Base-by-base conservation (phyloP, 176 grass and related monocot species). In the Saccharum officinarum region DNA sequence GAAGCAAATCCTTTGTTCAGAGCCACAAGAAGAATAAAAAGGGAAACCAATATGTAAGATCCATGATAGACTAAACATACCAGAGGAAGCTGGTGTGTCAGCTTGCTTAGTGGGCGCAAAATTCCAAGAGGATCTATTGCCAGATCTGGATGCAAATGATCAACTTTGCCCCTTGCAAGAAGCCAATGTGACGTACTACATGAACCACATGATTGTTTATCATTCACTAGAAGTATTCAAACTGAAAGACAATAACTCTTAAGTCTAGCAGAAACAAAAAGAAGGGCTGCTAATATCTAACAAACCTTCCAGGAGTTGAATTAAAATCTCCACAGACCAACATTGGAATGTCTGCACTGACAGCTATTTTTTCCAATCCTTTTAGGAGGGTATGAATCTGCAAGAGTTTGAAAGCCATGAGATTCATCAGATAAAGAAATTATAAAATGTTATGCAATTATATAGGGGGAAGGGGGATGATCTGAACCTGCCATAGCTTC, bases 271-370 rank as follows among this genome's bases (percentile, higher is more conserved):
- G 30, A 83, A 39, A 74, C 12, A 75, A 65, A 76, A 46, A 81
- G 2, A 71, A 63, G 25, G 57, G 9, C 10, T 61, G 62, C 67
- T 46, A 23, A 50, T 47, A 86, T 70, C 37, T 59, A 77, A 82
- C 77, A 71, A 79, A 84, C 94, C 94, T 97, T 94, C 92, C 94
- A 75, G 94, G 94, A 25, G 78, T 80, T 25, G 94, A 90, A 83
- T 94, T 94, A 57, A 97, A 94, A 97, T 97, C 94, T 71, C 94
- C 94, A 89, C 94, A 97, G 11, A 97, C 94, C 90, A 97, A 78
- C 90, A 97, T 97, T 72, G 94, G 92, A 89, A 97, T 97, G 59
- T 97, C 92, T 34, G 94, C 94, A 91, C 94, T 97, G 44, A 90
- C 83, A 33, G 94, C 94, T 85, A 97, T 97, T 85, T 97, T 97